These are phyloP conservation scores for Curvularia lunata DNA, from an alignment of 2,329 filamentous ascomycete species.

Conservation along the genomic window DNA sequence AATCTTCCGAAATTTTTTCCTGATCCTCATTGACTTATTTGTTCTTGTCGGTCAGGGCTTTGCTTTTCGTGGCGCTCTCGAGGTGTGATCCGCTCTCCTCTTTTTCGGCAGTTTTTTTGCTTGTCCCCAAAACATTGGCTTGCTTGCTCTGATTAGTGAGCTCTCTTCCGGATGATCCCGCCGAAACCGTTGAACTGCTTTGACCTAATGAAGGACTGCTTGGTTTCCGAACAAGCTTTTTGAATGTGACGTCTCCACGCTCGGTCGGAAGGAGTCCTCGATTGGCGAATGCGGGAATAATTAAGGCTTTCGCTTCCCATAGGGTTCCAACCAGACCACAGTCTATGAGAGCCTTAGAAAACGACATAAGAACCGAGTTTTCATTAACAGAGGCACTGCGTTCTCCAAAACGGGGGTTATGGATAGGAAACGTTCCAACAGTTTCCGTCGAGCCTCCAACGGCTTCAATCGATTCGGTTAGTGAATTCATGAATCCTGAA, in stretches of 20 bases:
- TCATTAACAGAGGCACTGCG: neutral
- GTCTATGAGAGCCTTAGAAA: neutral
- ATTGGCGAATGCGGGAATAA: neutral
- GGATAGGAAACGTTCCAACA: neutral
- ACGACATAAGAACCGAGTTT: neutral
- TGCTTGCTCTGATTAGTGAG: neutral
- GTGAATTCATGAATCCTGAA: neutral
- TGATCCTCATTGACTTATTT: neutral
- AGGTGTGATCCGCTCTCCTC: neutral
- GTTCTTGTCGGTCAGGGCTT: neutral
- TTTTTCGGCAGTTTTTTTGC: neutral
- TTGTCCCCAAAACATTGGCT: neutral
- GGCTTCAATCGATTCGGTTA: neutral
- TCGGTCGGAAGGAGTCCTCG: neutral
- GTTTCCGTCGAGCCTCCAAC: neutral
- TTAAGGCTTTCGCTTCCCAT: neutral
- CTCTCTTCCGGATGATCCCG: too few relatives aligned
- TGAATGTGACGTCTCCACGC: neutral
- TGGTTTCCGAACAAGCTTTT: neutral
- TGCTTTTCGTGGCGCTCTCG: too few relatives aligned
- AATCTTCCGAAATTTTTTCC: neutral
- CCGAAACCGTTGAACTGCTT: too few relatives aligned
- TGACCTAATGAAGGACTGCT: too few relatives aligned
- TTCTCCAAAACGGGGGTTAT: too few relatives aligned
- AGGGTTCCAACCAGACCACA: neutral